Percentiles rank a stretch among this genome's conserved stretches.
These are phyloP conservation scores for Epichloe sibirici DNA, from an alignment of 2,329 filamentous ascomycete genomes.

Conservation along the genomic window DNA sequence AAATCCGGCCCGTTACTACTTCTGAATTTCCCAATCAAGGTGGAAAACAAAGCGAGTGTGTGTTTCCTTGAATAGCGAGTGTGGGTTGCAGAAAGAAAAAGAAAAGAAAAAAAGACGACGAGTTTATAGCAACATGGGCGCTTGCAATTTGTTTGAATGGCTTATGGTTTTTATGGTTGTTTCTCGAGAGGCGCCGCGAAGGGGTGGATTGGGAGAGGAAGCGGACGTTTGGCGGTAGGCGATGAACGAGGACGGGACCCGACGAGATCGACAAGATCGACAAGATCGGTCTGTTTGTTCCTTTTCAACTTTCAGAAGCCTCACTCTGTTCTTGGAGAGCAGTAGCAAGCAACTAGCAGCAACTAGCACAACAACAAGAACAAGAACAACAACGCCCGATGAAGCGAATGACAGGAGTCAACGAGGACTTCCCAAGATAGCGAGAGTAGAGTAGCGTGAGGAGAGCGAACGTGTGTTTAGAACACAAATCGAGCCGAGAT, in stretches of 20 bases:
- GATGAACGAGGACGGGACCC: neutral
- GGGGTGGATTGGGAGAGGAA: neutral
- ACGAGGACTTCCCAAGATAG: constrained; percentile 55
- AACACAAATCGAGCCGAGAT: constrained; percentile 4
- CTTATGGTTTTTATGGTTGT: neutral
- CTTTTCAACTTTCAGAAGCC: neutral
- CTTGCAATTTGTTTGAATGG: neutral
- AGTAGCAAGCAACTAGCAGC: constrained; percentile 25
- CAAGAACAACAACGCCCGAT: constrained; percentile 21
- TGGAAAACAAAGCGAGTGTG: constrained; percentile 6
- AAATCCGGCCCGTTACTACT: neutral
- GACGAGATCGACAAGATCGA: neutral
- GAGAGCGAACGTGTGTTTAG: constrained; percentile 37
- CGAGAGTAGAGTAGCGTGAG: constrained; percentile 24
- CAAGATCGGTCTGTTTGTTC: neutral
- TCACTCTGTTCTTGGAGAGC: constrained; percentile 14
- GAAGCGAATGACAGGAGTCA: constrained; percentile 66
- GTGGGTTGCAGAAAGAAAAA: constrained; percentile 16
- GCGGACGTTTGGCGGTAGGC: neutral
- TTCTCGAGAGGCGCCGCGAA: neutral
- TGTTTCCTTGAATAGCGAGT: constrained; percentile 18
- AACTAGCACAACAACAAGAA: constrained; percentile 37
- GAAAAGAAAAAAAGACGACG: constrained; percentile 1
- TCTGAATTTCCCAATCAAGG: neutral
- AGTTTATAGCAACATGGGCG: constrained; percentile 5